Conservation (phyloP, 73 alveolate genomes). For the Paramecium pentaurelia region DNA sequence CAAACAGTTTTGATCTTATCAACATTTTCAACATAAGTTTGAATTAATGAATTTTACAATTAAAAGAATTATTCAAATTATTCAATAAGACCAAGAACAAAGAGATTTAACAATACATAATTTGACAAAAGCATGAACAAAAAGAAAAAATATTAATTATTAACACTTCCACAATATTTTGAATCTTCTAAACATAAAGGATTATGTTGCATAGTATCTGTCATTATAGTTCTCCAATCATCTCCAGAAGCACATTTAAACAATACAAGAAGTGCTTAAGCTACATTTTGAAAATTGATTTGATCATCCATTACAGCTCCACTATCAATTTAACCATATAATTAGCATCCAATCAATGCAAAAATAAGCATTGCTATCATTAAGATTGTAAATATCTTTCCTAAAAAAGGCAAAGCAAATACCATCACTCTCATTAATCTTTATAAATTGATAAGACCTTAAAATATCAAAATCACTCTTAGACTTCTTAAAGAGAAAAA, state of each 20-base stretch:
- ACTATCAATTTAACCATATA: conserved; percentile 19
- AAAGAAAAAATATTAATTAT: background rate
- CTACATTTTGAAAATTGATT: background rate
- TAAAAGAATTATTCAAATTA: conserved; percentile 25
- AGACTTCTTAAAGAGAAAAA: conserved; percentile 14
- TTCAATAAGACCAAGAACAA: conserved; percentile 36
- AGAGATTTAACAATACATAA: background rate
- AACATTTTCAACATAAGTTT: background rate
- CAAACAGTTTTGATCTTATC: conserved; percentile 29
- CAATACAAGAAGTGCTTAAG: background rate
- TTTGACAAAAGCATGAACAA: background rate
- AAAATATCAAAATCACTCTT: background rate
- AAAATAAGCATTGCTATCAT: background rate
- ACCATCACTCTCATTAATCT: conserved; percentile 45
- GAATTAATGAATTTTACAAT: background rate
- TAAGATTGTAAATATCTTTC: background rate
- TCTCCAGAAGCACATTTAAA: conserved; percentile 30
- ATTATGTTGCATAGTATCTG: conserved; percentile 22
- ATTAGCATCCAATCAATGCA: conserved; percentile 4
- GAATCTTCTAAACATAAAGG: background rate
- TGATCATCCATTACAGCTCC: conserved; percentile 28
- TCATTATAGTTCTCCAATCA: conserved; percentile 18
- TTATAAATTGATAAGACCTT: background rate
- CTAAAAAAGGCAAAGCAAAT: conserved; percentile 36
- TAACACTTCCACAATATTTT: conserved; percentile 13